Percentiles rank a stretch among this genome's conserved stretches.
phyloP scores from a whole-genome alignment of 148 eudicot species.

The Heliamphora exappendiculata region DNA sequence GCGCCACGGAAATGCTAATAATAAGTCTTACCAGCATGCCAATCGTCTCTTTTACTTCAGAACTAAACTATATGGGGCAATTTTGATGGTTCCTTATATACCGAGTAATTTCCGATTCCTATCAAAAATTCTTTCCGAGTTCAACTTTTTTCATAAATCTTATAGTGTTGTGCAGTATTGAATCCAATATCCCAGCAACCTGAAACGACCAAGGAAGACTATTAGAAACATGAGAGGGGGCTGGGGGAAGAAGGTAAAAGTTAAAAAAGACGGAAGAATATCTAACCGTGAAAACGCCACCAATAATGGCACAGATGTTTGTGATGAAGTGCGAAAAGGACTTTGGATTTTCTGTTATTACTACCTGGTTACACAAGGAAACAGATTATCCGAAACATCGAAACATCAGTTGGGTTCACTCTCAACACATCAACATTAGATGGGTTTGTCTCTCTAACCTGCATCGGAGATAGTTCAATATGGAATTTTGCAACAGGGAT shows the following conservation, averaged over 20 bases:
- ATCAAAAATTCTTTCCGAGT: conserved; percentile 73
- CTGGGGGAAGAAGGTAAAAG: neutral
- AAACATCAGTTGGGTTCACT: neutral
- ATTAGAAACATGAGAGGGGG: neutral
- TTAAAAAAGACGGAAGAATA: neutral
- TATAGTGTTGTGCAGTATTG: conserved; percentile 72
- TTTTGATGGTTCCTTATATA: conserved; percentile 1
- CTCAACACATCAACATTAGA: neutral
- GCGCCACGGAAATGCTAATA: too few relatives aligned
- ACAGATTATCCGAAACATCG: neutral
- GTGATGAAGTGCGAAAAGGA: conserved; percentile 90
- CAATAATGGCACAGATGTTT: conserved; percentile 85
- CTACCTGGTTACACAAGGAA: conserved; percentile 41
- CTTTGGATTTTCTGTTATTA: conserved; percentile 60
- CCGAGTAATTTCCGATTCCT: conserved; percentile 13
- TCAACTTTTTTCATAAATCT: conserved; percentile 79
- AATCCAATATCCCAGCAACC: conserved; percentile 97
- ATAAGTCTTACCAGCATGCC: too few relatives aligned
- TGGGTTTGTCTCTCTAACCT: conserved; percentile 33
- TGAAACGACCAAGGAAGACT: conserved; percentile 27
- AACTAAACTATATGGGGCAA: neutral
- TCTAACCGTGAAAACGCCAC: conserved; percentile 96
- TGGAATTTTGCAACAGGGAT: conserved; percentile 83
- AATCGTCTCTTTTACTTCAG: too few relatives aligned
- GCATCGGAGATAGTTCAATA: conserved; percentile 87